Percentiles rank a stretch among this genome's conserved stretches.
phyloP scores from a whole-genome alignment of 2,329 filamentous ascomycete species.

The Aspergillus sclerotialis region DNA sequence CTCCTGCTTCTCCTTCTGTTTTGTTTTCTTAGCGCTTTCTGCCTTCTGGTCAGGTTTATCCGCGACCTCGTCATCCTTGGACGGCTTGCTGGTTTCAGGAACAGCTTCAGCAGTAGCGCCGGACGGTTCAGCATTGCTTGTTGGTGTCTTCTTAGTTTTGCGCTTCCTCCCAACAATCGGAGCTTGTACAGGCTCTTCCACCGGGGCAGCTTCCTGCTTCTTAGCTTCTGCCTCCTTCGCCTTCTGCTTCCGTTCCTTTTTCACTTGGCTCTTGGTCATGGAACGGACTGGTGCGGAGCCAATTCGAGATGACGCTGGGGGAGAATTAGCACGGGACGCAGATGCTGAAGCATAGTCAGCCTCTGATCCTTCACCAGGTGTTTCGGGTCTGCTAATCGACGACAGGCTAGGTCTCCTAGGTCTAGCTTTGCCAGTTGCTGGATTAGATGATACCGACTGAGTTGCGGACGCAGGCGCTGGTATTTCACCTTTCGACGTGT shows the following conservation, averaged over 20 bases:
- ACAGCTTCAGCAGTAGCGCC: conserved; percentile 6
- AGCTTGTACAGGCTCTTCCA: conserved; percentile 50
- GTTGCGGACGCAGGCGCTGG: conserved; percentile 23
- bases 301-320: conserved; percentile 45
- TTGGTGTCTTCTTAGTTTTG: conserved; percentile 44
- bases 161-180: conserved; percentile 59
- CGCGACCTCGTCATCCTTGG: conserved; percentile 6
- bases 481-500: conserved; percentile 48
- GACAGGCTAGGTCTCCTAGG: conserved; percentile 40
- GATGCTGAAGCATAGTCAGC: conserved; percentile 53
- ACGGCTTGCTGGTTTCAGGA: conserved; percentile 11
- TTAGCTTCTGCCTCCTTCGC: conserved; percentile 40
- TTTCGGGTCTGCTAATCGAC: conserved; percentile 53
- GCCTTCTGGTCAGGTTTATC: conserved; percentile 18
- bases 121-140: conserved; percentile 15
- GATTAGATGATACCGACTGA: conserved; percentile 25
- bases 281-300: conserved; percentile 53
- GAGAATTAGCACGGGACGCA: conserved; percentile 54
- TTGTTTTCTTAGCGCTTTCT: conserved; percentile 17
- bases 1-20: conserved; percentile 15
- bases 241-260: conserved; percentile 51
- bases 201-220: conserved; percentile 31
- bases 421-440: conserved; percentile 22
- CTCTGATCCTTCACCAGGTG: conserved; percentile 56
- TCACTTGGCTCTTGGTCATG: conserved; percentile 56